These are phyloP conservation scores for Glomus cerebriforme DNA, from an alignment of 192 early-diverging fungal species.

Conservation along the genomic window DNA sequence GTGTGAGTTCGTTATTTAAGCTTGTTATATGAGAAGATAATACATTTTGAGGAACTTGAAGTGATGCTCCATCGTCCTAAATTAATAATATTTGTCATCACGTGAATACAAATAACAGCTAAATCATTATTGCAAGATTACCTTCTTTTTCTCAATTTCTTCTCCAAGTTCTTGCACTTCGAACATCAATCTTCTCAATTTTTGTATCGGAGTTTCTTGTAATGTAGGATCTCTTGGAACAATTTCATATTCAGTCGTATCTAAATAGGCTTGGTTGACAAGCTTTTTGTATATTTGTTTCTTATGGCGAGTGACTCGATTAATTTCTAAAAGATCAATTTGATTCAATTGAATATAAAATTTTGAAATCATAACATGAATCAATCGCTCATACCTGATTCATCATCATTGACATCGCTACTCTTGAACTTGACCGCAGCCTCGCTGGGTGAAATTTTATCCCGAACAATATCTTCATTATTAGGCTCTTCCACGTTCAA, in stretches of 20 bases:
- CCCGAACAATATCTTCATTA: slow-evolving; percentile 60
- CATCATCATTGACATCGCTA: slow-evolving; percentile 49
- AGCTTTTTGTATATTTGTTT: slow-evolving; percentile 62
- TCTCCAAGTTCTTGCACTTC: slow-evolving; percentile 81
- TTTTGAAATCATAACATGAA: not conserved
- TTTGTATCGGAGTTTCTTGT: slow-evolving; percentile 74
- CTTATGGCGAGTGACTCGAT: slow-evolving; percentile 54
- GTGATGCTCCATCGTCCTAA: not conserved
- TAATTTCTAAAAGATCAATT: slow-evolving; percentile 38
- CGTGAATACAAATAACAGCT: not conserved
- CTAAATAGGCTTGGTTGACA: slow-evolving; percentile 51
- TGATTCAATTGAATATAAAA: not conserved
- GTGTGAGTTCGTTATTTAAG: slow-evolving; percentile 52
- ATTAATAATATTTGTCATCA: not conserved
- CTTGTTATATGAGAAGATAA: slow-evolving; percentile 51
- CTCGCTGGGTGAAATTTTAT: slow-evolving; percentile 54
- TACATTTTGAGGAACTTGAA: slow-evolving; percentile 46
- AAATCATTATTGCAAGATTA: slow-evolving; percentile 19
- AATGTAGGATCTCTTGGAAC: slow-evolving; percentile 52
- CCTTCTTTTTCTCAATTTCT: slow-evolving; percentile 64
- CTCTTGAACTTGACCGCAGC: slow-evolving; percentile 61
- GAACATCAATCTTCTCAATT: slow-evolving; percentile 73
- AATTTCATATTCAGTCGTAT: slow-evolving; percentile 58
- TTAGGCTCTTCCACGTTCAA: slow-evolving; percentile 57
- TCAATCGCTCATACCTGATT: slow-evolving; percentile 47